Conservation (phyloP, 768 basidiomycete species). For the Lentinula sp. region DNA sequence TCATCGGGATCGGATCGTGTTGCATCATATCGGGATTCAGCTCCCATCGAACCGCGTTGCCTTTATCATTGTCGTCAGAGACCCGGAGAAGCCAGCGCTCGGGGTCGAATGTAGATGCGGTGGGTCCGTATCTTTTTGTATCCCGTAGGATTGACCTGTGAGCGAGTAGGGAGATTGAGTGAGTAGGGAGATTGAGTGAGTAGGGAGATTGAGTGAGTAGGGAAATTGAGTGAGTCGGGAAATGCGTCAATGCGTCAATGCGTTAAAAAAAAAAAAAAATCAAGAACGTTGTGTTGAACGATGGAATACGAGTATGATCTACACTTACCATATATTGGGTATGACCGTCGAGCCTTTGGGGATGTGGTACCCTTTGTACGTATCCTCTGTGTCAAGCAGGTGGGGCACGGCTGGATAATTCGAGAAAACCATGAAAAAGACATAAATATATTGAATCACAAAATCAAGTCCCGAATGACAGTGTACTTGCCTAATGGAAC, state of each 20-base stretch:
- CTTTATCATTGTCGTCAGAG: neutral
- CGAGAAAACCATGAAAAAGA: too few species aligned
- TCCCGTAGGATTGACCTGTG: neutral
- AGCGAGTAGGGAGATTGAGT: too few species aligned
- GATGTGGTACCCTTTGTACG: conserved; percentile 23
- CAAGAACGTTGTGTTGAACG: too few species aligned
- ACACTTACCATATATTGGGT: conserved; percentile 26
- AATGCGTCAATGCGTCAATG: too few species aligned
- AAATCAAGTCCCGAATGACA: too few species aligned
- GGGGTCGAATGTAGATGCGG: neutral
- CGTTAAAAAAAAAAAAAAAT: too few species aligned
- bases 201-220: too few species aligned
- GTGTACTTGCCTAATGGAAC: neutral
- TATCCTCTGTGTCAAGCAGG: conserved; percentile 24
- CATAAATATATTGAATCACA: too few species aligned
- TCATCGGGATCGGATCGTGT: neutral
- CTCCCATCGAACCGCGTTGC: neutral
- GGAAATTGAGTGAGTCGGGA: too few species aligned
- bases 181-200: too few species aligned
- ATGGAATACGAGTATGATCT: too few species aligned
- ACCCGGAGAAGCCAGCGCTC: neutral
- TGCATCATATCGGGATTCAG: neutral
- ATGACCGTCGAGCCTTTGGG: conserved; percentile 28
- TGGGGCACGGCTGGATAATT: conserved; percentile 18
- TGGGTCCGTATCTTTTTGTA: neutral